Evolutionary conservation across 306 rosid species (phyloP).

Genomic region (Amphicarpaea edgeworthii): DNA sequence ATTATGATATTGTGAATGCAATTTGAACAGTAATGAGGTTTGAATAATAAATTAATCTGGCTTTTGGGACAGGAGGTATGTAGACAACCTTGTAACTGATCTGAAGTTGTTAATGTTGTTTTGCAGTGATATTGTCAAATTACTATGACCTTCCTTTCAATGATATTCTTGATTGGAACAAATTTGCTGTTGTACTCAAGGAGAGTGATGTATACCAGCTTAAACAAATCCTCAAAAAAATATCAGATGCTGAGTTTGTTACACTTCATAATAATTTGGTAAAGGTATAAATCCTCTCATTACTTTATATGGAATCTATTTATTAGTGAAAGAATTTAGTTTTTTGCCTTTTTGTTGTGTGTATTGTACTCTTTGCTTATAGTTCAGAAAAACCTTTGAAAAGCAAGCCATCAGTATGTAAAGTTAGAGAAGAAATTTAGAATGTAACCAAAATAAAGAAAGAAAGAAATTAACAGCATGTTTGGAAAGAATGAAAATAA

Average conservation of each 20-base stretch:
- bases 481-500: background rate
- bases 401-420: background rate
- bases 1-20: background rate
- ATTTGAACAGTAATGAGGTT: conserved; percentile 28
- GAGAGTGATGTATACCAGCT: conserved; percentile 89
- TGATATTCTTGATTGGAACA: conserved; percentile 91
- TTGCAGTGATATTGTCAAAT: conserved; percentile 92
- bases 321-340: background rate
- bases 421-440: background rate
- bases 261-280: conserved; percentile 76
- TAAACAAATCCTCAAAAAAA: conserved; percentile 80
- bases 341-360: background rate
- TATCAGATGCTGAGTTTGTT: conserved; percentile 71
- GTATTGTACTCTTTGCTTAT: background rate
- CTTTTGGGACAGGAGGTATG: conserved; percentile 35
- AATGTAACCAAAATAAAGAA: conserved; percentile 14
- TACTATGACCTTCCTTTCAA: conserved; percentile 97
- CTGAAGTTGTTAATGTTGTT: conserved; percentile 46
- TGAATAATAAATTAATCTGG: conserved; percentile 20
- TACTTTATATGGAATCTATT: background rate
- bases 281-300: conserved; percentile 61
- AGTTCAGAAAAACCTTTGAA: conserved; percentile 4
- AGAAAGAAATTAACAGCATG: background rate
- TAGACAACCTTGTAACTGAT: conserved; percentile 36
- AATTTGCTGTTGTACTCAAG: conserved; percentile 78